A percentile compares a stretch with the other conserved stretches of the same genome.
Evolutionary conservation across 495 filamentous ascomycete species (phyloP).

Genomic region (Entonaema liquescens): DNA sequence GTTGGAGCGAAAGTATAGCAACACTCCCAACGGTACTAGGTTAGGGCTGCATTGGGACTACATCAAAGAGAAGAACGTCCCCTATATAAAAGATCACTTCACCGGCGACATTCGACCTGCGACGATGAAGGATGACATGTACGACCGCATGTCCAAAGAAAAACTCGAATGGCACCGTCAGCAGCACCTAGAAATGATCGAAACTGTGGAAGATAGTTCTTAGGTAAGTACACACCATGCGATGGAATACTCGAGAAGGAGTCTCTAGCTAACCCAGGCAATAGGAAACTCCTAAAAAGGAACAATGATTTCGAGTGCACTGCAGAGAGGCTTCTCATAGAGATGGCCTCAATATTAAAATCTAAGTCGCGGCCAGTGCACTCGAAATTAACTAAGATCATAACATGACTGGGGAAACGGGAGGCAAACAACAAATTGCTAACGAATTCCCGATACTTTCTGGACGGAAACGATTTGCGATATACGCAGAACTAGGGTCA

Average conservation of each 20-base stretch:
- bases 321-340: not conserved
- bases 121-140: constrained; percentile 10
- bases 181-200: not conserved
- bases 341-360: not conserved
- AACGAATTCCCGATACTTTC: not conserved
- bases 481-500: not conserved
- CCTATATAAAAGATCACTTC: constrained; percentile 19
- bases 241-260: not conserved
- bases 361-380: not conserved
- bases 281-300: not conserved
- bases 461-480: not conserved
- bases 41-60: not conserved
- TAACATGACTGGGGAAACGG: not conserved
- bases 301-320: not conserved
- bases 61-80: not conserved
- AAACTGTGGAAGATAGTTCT: not conserved
- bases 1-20: not conserved
- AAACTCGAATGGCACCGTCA: not conserved
- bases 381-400: not conserved
- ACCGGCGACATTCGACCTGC: not conserved
- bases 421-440: not conserved
- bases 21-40: constrained; percentile 8
- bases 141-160: constrained; percentile 3
- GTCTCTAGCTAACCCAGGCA: not conserved
- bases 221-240: not conserved